These are phyloP conservation scores for Teratosphaeria pseudoeucalypti DNA, from an alignment of 2,329 filamentous ascomycete species.

Conservation along the genomic window DNA sequence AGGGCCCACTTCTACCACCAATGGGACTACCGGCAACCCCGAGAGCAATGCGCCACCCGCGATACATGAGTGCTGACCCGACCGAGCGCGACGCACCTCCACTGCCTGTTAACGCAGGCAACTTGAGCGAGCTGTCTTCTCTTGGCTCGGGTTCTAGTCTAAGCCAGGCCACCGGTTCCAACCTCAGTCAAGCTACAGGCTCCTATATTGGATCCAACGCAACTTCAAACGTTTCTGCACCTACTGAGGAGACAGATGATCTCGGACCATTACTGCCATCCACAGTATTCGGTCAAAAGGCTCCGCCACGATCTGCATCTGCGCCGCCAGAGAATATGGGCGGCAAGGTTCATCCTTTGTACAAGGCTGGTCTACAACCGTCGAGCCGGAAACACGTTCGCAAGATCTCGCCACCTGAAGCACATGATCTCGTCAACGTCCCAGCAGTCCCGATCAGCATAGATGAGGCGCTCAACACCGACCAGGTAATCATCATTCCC, in stretches of 20 bases:
- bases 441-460: constrained; percentile 31
- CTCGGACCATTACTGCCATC: constrained; percentile 38
- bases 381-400: constrained; percentile 29
- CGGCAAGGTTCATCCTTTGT: constrained; percentile 21
- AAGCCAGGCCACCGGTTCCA: constrained; percentile 18
- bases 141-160: constrained; percentile 16
- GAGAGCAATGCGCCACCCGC: constrained; percentile 74
- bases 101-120: constrained; percentile 48
- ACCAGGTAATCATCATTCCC: constrained; percentile 36
- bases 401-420: constrained; percentile 34
- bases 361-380: constrained; percentile 22
- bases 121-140: constrained; percentile 23
- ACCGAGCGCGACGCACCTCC: constrained; percentile 42
- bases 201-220: background rate
- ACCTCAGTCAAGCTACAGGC: constrained; percentile 7
- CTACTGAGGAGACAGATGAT: constrained; percentile 24
- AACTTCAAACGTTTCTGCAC: background rate
- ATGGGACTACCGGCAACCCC: constrained; percentile 85
- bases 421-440: constrained; percentile 14
- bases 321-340: constrained; percentile 36
- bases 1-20: constrained; percentile 41
- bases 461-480: constrained; percentile 41
- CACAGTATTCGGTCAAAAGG: constrained; percentile 36
- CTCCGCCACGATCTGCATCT: constrained; percentile 34
- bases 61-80: constrained; percentile 53